Percentiles rank a stretch among this genome's conserved stretches.
Evolutionary conservation across 495 filamentous ascomycete species (phyloP).

Genomic region (Podospora pseudocomata): DNA sequence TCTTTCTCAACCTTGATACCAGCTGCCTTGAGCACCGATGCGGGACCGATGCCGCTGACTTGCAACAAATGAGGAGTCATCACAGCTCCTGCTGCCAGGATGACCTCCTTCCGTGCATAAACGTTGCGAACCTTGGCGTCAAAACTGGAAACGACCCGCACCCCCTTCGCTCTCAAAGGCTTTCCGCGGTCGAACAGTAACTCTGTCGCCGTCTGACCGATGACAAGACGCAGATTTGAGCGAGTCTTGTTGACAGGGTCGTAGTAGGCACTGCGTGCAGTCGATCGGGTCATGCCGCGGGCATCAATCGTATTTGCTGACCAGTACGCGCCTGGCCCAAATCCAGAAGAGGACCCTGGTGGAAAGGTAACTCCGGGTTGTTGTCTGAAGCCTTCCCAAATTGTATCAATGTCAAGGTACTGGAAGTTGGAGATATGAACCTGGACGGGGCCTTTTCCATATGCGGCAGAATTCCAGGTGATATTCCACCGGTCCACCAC

Average conservation of each 20-base stretch:
- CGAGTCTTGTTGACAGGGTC: slow-evolving; percentile 25
- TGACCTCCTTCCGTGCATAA: slow-evolving; percentile 41
- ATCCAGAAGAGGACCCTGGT: slow-evolving; percentile 14
- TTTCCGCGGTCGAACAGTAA: slow-evolving; percentile 21
- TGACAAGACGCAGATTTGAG: slow-evolving; percentile 22
- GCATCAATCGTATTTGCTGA: slow-evolving; percentile 22
- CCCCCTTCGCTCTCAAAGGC: slow-evolving; percentile 18
- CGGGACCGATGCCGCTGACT: slow-evolving; percentile 50
- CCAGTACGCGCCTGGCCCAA: slow-evolving; percentile 23
- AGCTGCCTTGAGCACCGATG: slow-evolving; percentile 39
- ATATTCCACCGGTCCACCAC: slow-evolving; percentile 30
- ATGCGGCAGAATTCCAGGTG: slow-evolving; percentile 22
- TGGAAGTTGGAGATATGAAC: slow-evolving; percentile 25
- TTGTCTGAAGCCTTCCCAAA: slow-evolving; percentile 23
- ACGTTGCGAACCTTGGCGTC: slow-evolving; percentile 18
- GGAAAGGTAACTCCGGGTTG: slow-evolving; percentile 14
- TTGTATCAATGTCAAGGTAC: slow-evolving; percentile 22
- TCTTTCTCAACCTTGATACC: slow-evolving; percentile 44
- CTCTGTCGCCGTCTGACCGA: slow-evolving; percentile 25
- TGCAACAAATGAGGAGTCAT: slow-evolving; percentile 54
- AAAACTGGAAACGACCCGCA: slow-evolving; percentile 19
- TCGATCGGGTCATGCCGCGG: slow-evolving; percentile 22
- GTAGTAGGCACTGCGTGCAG: slow-evolving; percentile 30
- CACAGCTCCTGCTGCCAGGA: slow-evolving; percentile 51
- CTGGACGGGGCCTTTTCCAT: slow-evolving; percentile 25